Percentiles rank a stretch among this genome's conserved stretches.
Conservation (phyloP, 768 basidiomycete genomes). For the Gyrodon lividus region DNA sequence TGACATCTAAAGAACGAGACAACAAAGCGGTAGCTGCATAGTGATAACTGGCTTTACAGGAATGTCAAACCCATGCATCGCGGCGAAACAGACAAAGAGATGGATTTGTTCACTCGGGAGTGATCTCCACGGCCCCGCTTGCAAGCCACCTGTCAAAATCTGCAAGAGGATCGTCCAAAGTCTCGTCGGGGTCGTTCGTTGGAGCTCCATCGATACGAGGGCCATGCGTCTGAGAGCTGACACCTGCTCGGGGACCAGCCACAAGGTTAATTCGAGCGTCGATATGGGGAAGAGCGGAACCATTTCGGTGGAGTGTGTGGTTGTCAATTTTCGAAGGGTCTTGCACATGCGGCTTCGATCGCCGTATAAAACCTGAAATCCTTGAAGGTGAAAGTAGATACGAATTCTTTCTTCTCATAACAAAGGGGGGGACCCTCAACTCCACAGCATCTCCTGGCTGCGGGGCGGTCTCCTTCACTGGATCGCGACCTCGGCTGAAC, state of each 20-base stretch:
- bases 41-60: not conserved
- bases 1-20: no score
- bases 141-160: conserved; percentile 70
- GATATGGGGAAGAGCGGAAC: not conserved
- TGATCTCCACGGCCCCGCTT: conserved; percentile 60
- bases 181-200: conserved; percentile 5
- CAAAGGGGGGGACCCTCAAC: not conserved
- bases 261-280: not conserved
- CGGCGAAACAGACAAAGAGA: not conserved
- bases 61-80: not conserved
- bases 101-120: conserved; percentile 22
- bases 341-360: not conserved
- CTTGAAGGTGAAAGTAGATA: conserved; percentile 25
- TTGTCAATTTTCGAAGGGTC: not conserved
- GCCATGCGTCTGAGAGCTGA: not conserved
- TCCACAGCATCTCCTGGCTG: not conserved
- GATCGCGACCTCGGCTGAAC: not conserved
- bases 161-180: conserved; percentile 50
- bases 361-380: conserved; percentile 21
- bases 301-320: not conserved
- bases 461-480: not conserved
- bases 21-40: not conserved
- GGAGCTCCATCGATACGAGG: not conserved
- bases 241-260: not conserved
- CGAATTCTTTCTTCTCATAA: conserved; percentile 5